Base-by-base conservation (phyloP, 352 stramenopile genomes). In the Pythium dissimile region DNA sequence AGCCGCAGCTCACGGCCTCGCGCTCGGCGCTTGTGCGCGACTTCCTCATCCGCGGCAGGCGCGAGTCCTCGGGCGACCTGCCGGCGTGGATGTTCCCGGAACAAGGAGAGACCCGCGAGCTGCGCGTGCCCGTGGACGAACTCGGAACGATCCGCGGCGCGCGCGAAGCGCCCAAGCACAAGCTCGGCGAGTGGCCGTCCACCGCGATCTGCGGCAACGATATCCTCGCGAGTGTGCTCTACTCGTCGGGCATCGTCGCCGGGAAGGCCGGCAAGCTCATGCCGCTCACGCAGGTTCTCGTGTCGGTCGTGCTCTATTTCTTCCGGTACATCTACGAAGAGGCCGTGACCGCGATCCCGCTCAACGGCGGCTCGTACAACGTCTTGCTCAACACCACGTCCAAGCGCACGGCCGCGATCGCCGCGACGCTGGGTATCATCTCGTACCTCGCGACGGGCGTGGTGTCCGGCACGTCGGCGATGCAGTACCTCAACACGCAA, bases 121-220 rank as follows among this genome's bases (percentile, higher is more conserved):
- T 73, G 7, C 35, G 26, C 24, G 57, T 65, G 27, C 62, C 64
- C 2, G 23, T 15, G 12, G 48, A 66, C 1, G 72, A 77, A 26
- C 59, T 81, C 20, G 45, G 52, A 4, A 35, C 47, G 5, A 66
- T 80, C 41, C 68, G 63, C 13, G 54, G 51, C 15, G 39, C 59
- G 11, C 59, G 67, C 10, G 51, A 74, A 4, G 47, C 47, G 5
- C 57, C 55, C 12, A 58, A 64, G 23, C 72, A 82, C 44, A 23
- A 30, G 41, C 73, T 94, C 28, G 61, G 59, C 26, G 71, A 93
- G 69, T 89, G 82, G 67, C 68, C 79, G 37, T 87, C 86, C 8
- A 96, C 86, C 9, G 78, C 80, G 3, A 95, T 96, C 61, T 88
- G 74, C 51, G 87, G 87, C 7, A 96, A 96, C 61, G 86, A 96